Base-by-base conservation (phyloP, 371 early-diverging fungal genomes). In the Sporodiniella umbellata region DNA sequence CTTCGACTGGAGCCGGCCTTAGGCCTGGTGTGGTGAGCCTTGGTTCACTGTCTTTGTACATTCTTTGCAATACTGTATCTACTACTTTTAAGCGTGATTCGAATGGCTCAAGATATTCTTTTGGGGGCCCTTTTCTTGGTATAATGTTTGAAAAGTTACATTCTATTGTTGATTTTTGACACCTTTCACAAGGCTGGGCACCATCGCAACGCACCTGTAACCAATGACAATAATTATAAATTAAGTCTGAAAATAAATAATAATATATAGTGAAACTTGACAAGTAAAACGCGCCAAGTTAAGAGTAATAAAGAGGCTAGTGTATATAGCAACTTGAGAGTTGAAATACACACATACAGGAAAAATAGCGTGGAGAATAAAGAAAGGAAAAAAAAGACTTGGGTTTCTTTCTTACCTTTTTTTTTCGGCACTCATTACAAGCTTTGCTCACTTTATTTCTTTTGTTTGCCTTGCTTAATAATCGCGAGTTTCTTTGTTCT, bases 201-300 rank as follows among this genome's bases (percentile, higher is more conserved):
- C 77, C 77, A 61, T 77, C 69, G 47, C 77, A 77, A 42, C 68
- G 69, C 12, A 77, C 71, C 77, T 77, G 46, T 12, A 33, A 51
- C 28, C 10, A 28, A 33, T n/a, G 48, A 42, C 11, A 5, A 31
- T 37, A 42, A 42, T 28, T 28, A 28, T 28, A 28, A 28, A 28
- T 10, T 28, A 10, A 28, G n/a, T n/a, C n/a, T 28, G 10, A 10
- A 28, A 28, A 28, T 28, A 28, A 28, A 28, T 28, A 28, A 28
- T 28, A 33, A 58, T 47, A 45, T 59, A 54, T 51, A 60, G 60
- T 65, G 68, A 72, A 63, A 72, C 72, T 58, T 58, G 55, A 28
- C 65, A 60, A 65, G 65, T 65, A 33, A 28, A 28, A 10, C 7
- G 30, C 30, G 7, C 30, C 4, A 28, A 28, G 10, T 7, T 28